Evolutionary conservation across 352 stramenopile species (phyloP).

Genomic region (Globisporangium echinulatum): DNA sequence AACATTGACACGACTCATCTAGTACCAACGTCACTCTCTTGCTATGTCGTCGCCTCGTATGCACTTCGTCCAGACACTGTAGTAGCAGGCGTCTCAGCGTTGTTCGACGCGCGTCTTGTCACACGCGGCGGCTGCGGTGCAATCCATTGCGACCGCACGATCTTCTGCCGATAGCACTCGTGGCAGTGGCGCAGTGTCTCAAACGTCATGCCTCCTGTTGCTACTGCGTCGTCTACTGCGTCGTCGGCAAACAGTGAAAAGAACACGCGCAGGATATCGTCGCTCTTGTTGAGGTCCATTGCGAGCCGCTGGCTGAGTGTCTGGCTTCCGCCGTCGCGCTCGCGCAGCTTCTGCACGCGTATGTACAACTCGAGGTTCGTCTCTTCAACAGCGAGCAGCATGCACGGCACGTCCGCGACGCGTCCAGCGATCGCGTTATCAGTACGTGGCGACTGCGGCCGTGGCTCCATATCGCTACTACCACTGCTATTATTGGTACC

Average conservation of each 20-base stretch:
- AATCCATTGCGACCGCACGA: constrained; percentile 39
- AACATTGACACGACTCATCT: too few relatives aligned
- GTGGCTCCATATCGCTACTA: too few relatives aligned
- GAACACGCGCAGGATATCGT: constrained; percentile 31
- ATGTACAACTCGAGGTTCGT: constrained; percentile 42
- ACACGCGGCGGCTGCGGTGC: neutral
- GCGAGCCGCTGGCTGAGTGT: constrained; percentile 23
- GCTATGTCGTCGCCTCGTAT: neutral
- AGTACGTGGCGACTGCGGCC: too few relatives aligned
- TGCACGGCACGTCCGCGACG: constrained; percentile 20
- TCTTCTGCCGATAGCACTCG: constrained; percentile 42
- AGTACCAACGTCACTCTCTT: too few relatives aligned
- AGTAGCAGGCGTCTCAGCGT: neutral
- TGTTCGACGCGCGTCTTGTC: constrained; percentile 2
- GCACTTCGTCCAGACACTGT: neutral
- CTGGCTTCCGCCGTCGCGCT: constrained; percentile 9
- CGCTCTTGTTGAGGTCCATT: constrained; percentile 39
- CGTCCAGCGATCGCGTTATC: neutral
- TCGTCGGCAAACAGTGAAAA: constrained; percentile 24
- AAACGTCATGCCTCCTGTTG: constrained; percentile 12
- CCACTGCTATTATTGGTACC: neutral
- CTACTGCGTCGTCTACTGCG: neutral
- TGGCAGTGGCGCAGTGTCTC: constrained; percentile 39
- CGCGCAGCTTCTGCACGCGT: constrained; percentile 24
- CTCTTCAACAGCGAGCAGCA: constrained; percentile 47